phyloP scores from a whole-genome alignment of 2,329 filamentous ascomycete genomes.

The Botryotinia calthae region DNA sequence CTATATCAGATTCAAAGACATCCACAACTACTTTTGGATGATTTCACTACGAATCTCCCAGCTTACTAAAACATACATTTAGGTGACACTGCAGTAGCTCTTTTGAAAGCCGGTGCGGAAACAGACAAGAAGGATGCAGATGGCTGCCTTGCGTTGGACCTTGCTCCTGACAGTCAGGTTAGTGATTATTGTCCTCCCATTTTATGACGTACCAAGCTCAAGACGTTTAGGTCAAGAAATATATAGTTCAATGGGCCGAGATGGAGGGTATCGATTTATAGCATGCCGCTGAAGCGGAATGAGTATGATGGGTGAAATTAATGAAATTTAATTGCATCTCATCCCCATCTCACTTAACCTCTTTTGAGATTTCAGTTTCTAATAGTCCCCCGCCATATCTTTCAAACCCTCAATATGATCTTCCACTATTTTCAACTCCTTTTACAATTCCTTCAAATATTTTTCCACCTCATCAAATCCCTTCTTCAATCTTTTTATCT shows the following conservation, averaged over 20 bases:
- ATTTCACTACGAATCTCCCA: neutral
- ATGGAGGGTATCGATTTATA: constrained; percentile 21
- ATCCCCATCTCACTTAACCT: neutral
- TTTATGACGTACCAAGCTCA: constrained; percentile 17
- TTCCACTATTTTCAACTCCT: no score
- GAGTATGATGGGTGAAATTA: neutral
- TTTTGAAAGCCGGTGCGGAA: constrained; percentile 84
- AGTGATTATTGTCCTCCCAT: constrained; percentile 32
- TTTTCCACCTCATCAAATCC: no score
- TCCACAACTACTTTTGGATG: no score
- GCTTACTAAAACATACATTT: constrained; percentile 1
- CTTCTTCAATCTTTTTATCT: no score
- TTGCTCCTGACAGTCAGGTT: constrained; percentile 85
- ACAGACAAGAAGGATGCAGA: constrained; percentile 71
- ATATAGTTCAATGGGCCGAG: constrained; percentile 22
- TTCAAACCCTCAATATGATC: no score
- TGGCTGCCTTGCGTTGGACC: constrained; percentile 70
- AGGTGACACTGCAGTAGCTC: constrained; percentile 77
- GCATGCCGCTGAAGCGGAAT: neutral
- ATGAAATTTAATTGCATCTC: neutral
- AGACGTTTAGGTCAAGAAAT: constrained; percentile 25
- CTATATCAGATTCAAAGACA: neutral
- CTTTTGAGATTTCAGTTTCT: neutral
- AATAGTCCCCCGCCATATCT: no score
- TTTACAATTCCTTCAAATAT: no score